These are phyloP conservation scores for Wickerhamomyces sp. DNA, from an alignment of 1,139 yeast species.

Conservation along the genomic window DNA sequence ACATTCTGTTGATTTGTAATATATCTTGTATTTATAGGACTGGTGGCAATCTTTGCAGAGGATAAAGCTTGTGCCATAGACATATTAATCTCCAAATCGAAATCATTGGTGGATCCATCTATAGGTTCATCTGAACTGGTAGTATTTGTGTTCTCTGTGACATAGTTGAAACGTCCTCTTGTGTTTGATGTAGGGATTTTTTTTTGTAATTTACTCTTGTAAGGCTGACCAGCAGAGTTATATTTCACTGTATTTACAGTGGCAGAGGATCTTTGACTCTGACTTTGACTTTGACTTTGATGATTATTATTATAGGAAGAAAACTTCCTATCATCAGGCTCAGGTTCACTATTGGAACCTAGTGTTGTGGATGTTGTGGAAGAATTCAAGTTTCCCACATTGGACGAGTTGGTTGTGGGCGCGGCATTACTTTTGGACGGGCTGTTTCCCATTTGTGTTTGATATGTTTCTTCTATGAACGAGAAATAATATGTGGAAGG, in stretches of 20 bases:
- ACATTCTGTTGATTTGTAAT: background rate
- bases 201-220: conserved; percentile 18
- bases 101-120: conserved; percentile 7
- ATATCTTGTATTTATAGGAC: background rate
- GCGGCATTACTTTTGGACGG: conserved; percentile 26
- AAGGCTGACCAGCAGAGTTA: background rate
- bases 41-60: conserved; percentile 1
- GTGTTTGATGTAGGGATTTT: conserved; percentile 9
- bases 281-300: conserved; percentile 1
- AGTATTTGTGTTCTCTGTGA: conserved; percentile 3
- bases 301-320: conserved; percentile 16
- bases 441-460: conserved; percentile 25
- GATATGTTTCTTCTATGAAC: no score
- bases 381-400: conserved; percentile 12
- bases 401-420: conserved; percentile 18
- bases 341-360: conserved; percentile 19
- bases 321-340: conserved; percentile 27
- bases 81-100: conserved; percentile 18
- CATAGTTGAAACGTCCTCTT: conserved; percentile 7
- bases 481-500: no score
- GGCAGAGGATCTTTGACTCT: background rate
- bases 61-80: conserved; percentile 21
- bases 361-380: conserved; percentile 8
- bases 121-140: conserved; percentile 8
- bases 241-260: conserved; percentile 10